Evolutionary conservation across 2,329 filamentous ascomycete genomes (phyloP).

Genomic region (Aspergillus sergii): DNA sequence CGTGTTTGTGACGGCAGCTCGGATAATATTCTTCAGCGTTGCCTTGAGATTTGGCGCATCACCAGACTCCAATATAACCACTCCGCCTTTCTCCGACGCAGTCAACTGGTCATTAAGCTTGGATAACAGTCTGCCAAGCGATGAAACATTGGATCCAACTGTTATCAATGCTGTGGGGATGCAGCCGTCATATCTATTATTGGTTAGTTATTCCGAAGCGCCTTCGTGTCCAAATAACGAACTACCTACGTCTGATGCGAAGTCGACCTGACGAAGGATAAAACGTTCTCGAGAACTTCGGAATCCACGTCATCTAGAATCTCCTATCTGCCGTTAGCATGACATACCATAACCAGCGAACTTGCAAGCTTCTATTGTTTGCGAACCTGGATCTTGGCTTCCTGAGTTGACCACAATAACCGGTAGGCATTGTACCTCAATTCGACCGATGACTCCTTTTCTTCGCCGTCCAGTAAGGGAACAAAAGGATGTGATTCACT

Average conservation of each 20-base stretch:
- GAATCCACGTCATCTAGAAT: conserved; percentile 45
- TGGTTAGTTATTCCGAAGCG: conserved; percentile 16
- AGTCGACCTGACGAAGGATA: conserved; percentile 39
- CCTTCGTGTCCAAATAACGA: background rate
- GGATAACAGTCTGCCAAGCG: conserved; percentile 40
- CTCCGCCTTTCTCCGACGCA: conserved; percentile 33
- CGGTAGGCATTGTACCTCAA: conserved; percentile 42
- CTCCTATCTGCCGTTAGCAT: conserved; percentile 26
- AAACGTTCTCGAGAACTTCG: conserved; percentile 40
- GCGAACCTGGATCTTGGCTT: conserved; percentile 42
- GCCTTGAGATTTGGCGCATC: conserved; percentile 51
- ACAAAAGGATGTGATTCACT: conserved; percentile 34
- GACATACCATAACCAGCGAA: background rate
- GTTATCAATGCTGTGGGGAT: conserved; percentile 48
- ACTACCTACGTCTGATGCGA: conserved; percentile 39
- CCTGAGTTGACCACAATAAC: conserved; percentile 42
- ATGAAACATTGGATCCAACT: conserved; percentile 47
- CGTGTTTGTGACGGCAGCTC: conserved; percentile 41
- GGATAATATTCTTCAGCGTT: conserved; percentile 50
- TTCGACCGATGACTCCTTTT: conserved; percentile 33
- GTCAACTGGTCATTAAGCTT: conserved; percentile 39
- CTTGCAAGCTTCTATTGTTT: background rate
- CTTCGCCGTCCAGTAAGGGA: conserved; percentile 43
- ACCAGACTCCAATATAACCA: conserved; percentile 47
- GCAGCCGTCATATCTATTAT: conserved; percentile 38